Evolutionary conservation across 2,329 filamentous ascomycete species (phyloP), one percentile per base, ranked within the genome.

Genomic region (Colletotrichum agaves): DNA sequence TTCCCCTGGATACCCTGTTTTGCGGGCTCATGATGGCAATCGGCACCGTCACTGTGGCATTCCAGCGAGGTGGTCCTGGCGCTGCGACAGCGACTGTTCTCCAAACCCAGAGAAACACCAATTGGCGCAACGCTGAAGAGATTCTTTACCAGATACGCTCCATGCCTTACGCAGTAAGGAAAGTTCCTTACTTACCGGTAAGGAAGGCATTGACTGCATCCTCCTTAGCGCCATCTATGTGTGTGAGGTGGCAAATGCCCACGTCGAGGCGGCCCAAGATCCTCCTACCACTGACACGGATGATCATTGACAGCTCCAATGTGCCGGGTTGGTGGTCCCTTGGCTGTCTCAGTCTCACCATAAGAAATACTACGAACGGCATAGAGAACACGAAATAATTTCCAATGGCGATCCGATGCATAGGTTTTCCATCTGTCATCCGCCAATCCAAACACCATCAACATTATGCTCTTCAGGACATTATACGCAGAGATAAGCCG

Each of bases 161-260:
- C 23, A 3, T 27, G 4, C 23, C 23, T 27, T 27, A 27, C 23
- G 23, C 23, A 27, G 23, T 27, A 27, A 27, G 23, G 41, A n/a
- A 47, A 21, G 33, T 37, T 4, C 23, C 23, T 37, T 12, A n/a
- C n/a, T n/a, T n/a, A n/a, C n/a, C n/a, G n/a, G n/a, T n/a, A n/a
- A n/a, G n/a, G n/a, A n/a, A 27, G 27, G 27, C 27, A 27, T 7
- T 27, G 27, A 27, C 47, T 27, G 47, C 47, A 31, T 52, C 27
- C 13, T 56, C 41, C 41, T 50, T 67, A 67, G 65, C 65, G 65
- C 31, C 50, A 27, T 44, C 55, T 67, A 17, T 21, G 50, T 52
- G 59, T 44, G n/a, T 50, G 46, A 63, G 65, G 64, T 67, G 61
- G 61, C 59, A 37, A 62, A 37, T 37, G 12, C n/a, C 21, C 23